Evolutionary conservation across 495 filamentous ascomycete genomes (phyloP).

Genomic region (Rusavskia elegans): DNA sequence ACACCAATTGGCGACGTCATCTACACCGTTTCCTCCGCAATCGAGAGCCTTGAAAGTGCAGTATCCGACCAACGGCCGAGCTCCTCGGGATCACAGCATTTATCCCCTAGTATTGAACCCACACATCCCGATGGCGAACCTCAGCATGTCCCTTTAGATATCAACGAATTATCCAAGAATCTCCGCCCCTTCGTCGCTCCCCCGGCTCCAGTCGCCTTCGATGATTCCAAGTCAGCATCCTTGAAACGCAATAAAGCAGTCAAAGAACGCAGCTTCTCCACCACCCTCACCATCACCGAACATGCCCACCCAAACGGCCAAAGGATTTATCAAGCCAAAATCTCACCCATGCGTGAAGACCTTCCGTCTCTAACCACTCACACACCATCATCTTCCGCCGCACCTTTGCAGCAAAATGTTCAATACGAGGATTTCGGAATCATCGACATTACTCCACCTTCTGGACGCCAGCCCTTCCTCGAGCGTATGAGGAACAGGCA

Average conservation of each 20-base stretch:
- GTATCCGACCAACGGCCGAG: neutral
- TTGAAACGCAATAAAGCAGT: neutral
- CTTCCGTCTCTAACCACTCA: neutral
- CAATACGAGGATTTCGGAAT: neutral
- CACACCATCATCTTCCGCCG: neutral
- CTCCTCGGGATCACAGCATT: neutral
- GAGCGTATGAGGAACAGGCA: conserved; percentile 35
- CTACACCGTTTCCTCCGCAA: conserved; percentile 57
- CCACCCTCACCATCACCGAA: conserved; percentile 70
- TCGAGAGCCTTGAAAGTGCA: conserved; percentile 50
- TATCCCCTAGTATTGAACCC: neutral
- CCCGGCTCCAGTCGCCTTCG: conserved; percentile 44
- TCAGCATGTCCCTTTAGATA: conserved; percentile 25
- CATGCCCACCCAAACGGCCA: conserved; percentile 52
- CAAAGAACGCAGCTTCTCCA: conserved; percentile 43
- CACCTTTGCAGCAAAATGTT: neutral
- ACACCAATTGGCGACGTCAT: conserved; percentile 48
- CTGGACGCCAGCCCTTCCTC: conserved; percentile 20
- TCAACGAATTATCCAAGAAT: conserved; percentile 37
- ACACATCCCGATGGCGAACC: conserved; percentile 17
- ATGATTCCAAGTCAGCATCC: too few species aligned
- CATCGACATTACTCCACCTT: neutral
- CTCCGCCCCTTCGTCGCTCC: conserved; percentile 68
- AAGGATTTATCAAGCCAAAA: conserved; percentile 34
- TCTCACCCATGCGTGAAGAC: conserved; percentile 8